Percentiles rank a stretch among this genome's conserved stretches.
phyloP scores from a whole-genome alignment of 495 filamentous ascomycete species.

The Aspergillus sparsus region DNA sequence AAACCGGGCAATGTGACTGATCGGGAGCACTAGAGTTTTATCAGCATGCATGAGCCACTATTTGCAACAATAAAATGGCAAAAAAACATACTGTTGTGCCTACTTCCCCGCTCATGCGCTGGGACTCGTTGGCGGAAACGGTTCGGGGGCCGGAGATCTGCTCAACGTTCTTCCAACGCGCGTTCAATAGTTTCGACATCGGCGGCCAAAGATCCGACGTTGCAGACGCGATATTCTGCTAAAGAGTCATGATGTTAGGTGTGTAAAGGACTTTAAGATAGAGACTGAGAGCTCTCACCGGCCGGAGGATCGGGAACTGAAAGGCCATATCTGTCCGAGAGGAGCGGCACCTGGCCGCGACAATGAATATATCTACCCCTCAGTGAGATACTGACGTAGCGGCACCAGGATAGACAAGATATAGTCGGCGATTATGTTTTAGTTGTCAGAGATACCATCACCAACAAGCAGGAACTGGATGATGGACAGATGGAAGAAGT shows the following conservation, averaged over 20 bases:
- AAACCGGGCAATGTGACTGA: constrained; percentile 32
- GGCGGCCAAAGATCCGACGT: constrained; percentile 49
- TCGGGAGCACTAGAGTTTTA: constrained; percentile 9
- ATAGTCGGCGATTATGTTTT: constrained; percentile 19
- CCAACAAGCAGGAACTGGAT: constrained; percentile 20
- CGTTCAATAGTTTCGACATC: constrained; percentile 41
- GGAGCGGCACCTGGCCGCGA: constrained; percentile 47
- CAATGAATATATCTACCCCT: constrained; percentile 28
- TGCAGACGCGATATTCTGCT: constrained; percentile 40
- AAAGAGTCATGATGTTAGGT: constrained; percentile 19
- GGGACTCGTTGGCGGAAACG: constrained; percentile 22
- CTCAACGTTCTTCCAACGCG: constrained; percentile 38
- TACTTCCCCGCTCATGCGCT: constrained; percentile 19
- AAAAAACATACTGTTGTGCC: constrained; percentile 26
- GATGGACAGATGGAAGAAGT: constrained; percentile 17
- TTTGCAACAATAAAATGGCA: neutral
- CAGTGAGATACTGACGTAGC: constrained; percentile 1
- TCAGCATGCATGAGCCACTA: constrained; percentile 1
- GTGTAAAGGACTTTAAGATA: neutral
- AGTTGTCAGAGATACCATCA: constrained; percentile 32
- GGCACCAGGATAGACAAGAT: constrained; percentile 10
- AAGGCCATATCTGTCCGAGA: constrained; percentile 51
- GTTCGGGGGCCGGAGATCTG: constrained; percentile 24
- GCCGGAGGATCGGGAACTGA: constrained; percentile 43
- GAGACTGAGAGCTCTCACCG: constrained; percentile 32